phyloP scores from a whole-genome alignment of 768 basidiomycete genomes.

The Lactarius deliciosus region DNA sequence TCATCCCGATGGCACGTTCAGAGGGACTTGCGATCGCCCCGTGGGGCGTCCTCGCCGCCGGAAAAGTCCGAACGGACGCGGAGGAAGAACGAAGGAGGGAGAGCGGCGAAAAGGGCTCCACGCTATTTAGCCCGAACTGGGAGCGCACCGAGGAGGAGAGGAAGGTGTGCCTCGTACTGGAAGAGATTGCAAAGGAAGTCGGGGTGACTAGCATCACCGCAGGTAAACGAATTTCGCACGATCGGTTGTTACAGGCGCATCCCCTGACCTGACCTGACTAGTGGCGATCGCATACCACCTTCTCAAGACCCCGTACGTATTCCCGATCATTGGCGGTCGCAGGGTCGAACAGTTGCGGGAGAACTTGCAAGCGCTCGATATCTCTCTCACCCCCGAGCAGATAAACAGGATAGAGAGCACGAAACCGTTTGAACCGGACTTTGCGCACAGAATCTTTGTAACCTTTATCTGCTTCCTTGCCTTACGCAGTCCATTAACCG shows the following conservation, averaged over 20 bases:
- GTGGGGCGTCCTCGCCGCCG: conserved; percentile 44
- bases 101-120: conserved; percentile 40
- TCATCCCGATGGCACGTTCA: conserved; percentile 40
- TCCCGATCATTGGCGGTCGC: conserved; percentile 52
- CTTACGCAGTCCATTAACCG: not conserved
- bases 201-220: conserved; percentile 49
- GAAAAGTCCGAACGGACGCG: conserved; percentile 42
- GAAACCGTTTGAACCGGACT: conserved; percentile 42
- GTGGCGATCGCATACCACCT: conserved; percentile 54
- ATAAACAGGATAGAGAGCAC: conserved; percentile 46
- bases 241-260: not conserved
- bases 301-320: conserved; percentile 50
- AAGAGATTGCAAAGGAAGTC: conserved; percentile 51
- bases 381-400: conserved; percentile 43
- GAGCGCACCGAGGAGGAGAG: conserved; percentile 27
- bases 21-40: conserved; percentile 42
- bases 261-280: conserved; percentile 22
- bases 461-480: not conserved
- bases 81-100: conserved; percentile 38
- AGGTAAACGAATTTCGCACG: conserved; percentile 35
- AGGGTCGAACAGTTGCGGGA: conserved; percentile 52
- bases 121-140: conserved; percentile 1
- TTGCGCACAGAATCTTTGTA: conserved; percentile 33
- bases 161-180: conserved; percentile 30
- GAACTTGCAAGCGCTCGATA: conserved; percentile 52